Percentiles rank a stretch among this genome's conserved stretches.
Evolutionary conservation across 148 eudicot species (phyloP).

Genomic region (Persicaria tinctoria): DNA sequence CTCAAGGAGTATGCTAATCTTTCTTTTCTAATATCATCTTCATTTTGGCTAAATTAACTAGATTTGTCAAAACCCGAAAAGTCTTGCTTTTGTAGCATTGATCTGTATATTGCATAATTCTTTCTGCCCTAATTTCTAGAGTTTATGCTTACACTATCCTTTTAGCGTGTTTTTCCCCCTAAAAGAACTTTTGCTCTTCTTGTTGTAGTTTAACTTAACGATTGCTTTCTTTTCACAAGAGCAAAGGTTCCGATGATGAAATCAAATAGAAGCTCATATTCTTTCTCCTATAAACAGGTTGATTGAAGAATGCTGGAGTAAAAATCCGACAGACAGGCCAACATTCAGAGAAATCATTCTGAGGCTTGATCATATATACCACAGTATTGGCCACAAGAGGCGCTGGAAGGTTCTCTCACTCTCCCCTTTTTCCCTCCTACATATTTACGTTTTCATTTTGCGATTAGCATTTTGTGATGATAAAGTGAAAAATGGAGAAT

Average conservation of each 20-base stretch:
- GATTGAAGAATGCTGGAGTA: constrained; percentile 87
- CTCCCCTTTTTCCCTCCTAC: background rate
- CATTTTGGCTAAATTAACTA: background rate
- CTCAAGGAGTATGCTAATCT: constrained; percentile 65
- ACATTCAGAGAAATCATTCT: constrained; percentile 69
- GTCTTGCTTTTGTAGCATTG: background rate
- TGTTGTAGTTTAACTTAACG: background rate
- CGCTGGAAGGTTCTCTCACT: constrained; percentile 67
- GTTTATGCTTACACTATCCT: background rate
- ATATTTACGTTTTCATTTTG: background rate
- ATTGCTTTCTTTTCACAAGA: background rate
- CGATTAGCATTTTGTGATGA: background rate
- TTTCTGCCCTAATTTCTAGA: background rate
- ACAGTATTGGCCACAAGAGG: constrained; percentile 43
- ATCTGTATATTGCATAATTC: background rate
- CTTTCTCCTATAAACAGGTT: constrained; percentile 35
- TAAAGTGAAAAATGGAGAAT: background rate
- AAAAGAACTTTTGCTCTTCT: background rate
- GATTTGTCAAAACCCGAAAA: background rate
- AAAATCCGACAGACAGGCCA: constrained; percentile 63
- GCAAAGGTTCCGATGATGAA: background rate
- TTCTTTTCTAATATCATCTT: background rate
- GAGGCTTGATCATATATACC: constrained; percentile 56
- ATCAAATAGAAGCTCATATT: background rate
- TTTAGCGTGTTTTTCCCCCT: background rate